phyloP scores from a whole-genome alignment of 2,329 filamentous ascomycete genomes.

The Colletotrichum viniferum region DNA sequence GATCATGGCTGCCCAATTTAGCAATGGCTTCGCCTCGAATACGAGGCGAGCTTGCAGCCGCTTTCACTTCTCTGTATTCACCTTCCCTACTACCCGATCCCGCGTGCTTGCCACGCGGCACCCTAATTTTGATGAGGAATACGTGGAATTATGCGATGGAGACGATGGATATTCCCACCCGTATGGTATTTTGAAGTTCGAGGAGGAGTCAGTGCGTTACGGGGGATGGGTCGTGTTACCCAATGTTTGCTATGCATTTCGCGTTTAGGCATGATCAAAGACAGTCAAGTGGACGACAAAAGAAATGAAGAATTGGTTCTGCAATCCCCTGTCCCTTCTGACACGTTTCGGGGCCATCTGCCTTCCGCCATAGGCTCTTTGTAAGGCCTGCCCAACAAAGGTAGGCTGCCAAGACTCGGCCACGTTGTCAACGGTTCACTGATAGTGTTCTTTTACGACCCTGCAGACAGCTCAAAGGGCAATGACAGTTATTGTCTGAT shows the following conservation, averaged over 20 bases:
- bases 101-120: neutral
- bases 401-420: neutral
- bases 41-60: neutral
- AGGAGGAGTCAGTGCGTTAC: slow-evolving; percentile 17
- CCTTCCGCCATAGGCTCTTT: neutral
- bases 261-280: slow-evolving; percentile 19
- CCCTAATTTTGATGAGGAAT: slow-evolving; percentile 21
- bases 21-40: neutral
- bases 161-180: slow-evolving; percentile 22
- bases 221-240: neutral
- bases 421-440: neutral
- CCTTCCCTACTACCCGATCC: slow-evolving; percentile 19
- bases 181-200: slow-evolving; percentile 18
- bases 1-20: neutral
- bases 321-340: neutral
- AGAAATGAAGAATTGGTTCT: slow-evolving; percentile 17
- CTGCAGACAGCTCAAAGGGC: neutral
- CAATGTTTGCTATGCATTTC: slow-evolving; percentile 14
- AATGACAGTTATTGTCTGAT: neutral
- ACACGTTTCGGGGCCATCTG: neutral
- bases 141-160: slow-evolving; percentile 19
- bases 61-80: slow-evolving; percentile 25
- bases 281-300: slow-evolving; percentile 13
- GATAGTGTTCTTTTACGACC: neutral
- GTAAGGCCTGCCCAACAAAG: neutral